Evolutionary conservation across 352 stramenopile species (phyloP).

Genomic region (Peronospora tabacina): DNA sequence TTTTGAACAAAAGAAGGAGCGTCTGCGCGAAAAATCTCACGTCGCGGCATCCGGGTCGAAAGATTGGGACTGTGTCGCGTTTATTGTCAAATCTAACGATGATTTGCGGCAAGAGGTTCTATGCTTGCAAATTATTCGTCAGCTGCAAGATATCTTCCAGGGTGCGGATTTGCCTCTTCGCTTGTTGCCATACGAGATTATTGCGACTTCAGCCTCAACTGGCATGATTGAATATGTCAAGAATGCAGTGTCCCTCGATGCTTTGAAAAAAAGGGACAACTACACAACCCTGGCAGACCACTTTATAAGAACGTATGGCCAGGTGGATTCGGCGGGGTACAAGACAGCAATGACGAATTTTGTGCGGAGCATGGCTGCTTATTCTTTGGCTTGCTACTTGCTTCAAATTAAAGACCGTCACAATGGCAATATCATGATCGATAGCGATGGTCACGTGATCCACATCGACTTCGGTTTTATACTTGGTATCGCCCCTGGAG

Average conservation of each 20-base stretch:
- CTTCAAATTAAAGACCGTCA: constrained; percentile 98
- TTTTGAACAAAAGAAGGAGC: constrained; percentile 71
- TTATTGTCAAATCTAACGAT: constrained; percentile 99
- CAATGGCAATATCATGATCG: constrained; percentile 99
- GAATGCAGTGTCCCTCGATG: constrained; percentile 95
- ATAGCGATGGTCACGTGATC: constrained; percentile 94
- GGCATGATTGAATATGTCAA: constrained; percentile 96
- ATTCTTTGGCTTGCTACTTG: constrained; percentile 97
- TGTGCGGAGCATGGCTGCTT: constrained; percentile 93
- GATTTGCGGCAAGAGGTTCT: constrained; percentile 97
- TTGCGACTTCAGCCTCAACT: constrained; percentile 90
- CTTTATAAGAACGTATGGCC: constrained; percentile 92
- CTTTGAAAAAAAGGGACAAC: constrained; percentile 86
- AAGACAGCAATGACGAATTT: constrained; percentile 96
- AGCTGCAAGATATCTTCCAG: constrained; percentile 94
- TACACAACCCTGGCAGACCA: constrained; percentile 85
- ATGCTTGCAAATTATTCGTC: constrained; percentile 94
- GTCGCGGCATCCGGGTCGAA: constrained; percentile 20
- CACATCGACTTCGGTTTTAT: constrained; percentile 99
- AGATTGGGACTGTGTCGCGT: constrained; percentile 72
- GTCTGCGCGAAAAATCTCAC: constrained; percentile 45
- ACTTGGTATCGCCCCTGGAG: constrained; percentile 93
- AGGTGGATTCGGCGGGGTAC: constrained; percentile 72
- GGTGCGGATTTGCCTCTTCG: constrained; percentile 91
- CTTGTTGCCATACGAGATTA: constrained; percentile 93